A percentile compares a stretch with the other conserved stretches of the same genome.
phyloP scores from a whole-genome alignment of 2,329 filamentous ascomycete genomes.

The Pseudogymnoascus sp. region DNA sequence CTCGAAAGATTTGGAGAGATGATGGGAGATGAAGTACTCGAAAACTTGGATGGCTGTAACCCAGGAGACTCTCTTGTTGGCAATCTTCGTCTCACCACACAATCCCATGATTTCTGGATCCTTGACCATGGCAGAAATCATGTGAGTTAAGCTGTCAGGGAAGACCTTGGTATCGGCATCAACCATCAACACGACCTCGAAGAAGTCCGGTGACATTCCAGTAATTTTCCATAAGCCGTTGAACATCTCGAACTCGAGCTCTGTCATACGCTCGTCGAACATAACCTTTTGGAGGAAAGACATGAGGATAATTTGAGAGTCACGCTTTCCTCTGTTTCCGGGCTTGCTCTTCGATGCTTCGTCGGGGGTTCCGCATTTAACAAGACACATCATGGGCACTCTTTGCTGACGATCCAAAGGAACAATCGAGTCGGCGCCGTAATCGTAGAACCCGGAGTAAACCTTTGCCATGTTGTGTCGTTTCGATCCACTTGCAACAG shows the following conservation, averaged over 20 bases:
- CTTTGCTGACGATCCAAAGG: constrained; percentile 85
- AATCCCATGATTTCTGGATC: constrained; percentile 99
- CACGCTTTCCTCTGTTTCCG: constrained; percentile 95
- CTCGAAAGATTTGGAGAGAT: constrained; percentile 93
- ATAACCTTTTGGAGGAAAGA: constrained; percentile 99
- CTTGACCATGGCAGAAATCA: constrained; percentile 98
- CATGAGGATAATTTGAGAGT: constrained; percentile 99
- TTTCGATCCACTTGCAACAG: constrained; percentile 90
- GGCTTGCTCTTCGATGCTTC: constrained; percentile 77
- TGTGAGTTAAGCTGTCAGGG: constrained; percentile 95
- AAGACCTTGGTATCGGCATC: constrained; percentile 99
- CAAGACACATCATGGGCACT: constrained; percentile 93
- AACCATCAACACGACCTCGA: constrained; percentile 97
- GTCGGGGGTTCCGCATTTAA: constrained; percentile 90
- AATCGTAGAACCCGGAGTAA: constrained; percentile 97
- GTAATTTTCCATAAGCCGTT: constrained; percentile 98
- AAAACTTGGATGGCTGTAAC: constrained; percentile 98
- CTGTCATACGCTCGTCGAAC: constrained; percentile 99
- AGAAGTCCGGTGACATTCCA: constrained; percentile 95
- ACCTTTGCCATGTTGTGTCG: constrained; percentile 99
- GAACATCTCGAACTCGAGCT: constrained; percentile 99
- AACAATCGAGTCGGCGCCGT: constrained; percentile 72
- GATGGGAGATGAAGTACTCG: constrained; percentile 98
- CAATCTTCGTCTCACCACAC: constrained; percentile 98
- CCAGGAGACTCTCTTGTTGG: constrained; percentile 92